Evolutionary conservation across 257 asterid genomes (phyloP), one percentile per base, ranked within the genome.

Genomic region (Solanum chmielewskii): DNA sequence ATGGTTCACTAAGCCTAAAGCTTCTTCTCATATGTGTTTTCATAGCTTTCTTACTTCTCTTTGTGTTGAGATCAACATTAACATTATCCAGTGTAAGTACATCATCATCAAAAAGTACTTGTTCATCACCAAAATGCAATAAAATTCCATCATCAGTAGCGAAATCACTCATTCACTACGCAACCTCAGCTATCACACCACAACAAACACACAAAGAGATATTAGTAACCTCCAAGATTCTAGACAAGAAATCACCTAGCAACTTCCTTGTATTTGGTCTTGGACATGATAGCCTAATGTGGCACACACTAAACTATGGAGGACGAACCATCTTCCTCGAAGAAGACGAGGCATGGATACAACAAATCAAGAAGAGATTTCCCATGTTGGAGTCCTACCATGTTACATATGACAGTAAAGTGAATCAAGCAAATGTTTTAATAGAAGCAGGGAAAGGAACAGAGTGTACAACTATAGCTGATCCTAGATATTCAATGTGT

Each of bases 251-350:
- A 52, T 94, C 98, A 64, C 98, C 99, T 1, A 92, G 98, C 92
- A 95, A 94, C 91, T 95, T 96, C 91, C 90, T 96, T 2, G 92
- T 95, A 2, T 96, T 96, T 56, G 99, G 99, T 18, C 93, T 95
- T 15, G 98, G 98, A 84, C 98, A 95, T 81, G 99, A 95, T 64
- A 96, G 98, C 90, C 94, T 96, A 0, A 95, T 96, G 99, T 95
- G 99, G 99, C 93, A 91, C 88, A 87, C 96, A 23, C 93, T 96
- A 44, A 96, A 96, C 94, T 92, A 91, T 87, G 97, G 95, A 0
- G 99, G 99, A 4, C 91, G 93, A 3, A 96, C 99, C 11, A 39
- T 96, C 23, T 96, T 96, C 89, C 90, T 96, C 1, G 99, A 95
- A 82, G 99, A 96, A 85, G 98, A 96, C 71, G 92, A 88, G 45